Conservation (phyloP, 23 red algal species). For the Gracilaria caudata region DNA sequence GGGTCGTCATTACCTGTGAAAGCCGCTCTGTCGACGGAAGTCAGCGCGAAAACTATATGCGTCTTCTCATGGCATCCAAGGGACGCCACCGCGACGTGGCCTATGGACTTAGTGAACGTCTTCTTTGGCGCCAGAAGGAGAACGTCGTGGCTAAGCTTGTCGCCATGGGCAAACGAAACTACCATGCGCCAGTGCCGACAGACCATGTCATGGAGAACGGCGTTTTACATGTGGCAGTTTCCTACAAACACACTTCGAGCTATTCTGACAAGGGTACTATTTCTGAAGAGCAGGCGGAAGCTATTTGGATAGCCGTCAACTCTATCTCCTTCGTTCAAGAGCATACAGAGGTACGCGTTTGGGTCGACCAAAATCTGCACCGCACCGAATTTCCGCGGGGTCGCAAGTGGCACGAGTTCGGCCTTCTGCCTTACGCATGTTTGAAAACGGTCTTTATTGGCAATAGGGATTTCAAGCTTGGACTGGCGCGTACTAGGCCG, state of each 20-base stretch:
- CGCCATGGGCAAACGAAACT: not conserved
- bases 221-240: not conserved
- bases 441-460: not conserved
- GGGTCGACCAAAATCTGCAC: not conserved
- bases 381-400: not conserved
- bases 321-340: not conserved
- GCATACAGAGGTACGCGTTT: not conserved
- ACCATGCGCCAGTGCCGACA: not conserved
- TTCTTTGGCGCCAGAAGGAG: not conserved
- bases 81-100: not conserved
- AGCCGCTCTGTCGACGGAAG: not conserved
- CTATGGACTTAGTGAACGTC: not conserved
- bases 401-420: not conserved
- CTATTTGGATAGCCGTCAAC: not conserved
- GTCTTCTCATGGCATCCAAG: not conserved
- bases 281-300: not conserved
- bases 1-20: not conserved
- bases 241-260: not conserved
- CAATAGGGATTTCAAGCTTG: not conserved
- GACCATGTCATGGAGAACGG: not conserved
- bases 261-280: not conserved
- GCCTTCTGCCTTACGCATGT: not conserved
- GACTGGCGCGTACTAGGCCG: not conserved
- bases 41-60: not conserved
- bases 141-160: not conserved